Evolutionary conservation across 2,329 filamentous ascomycete species (phyloP), one percentile per base, ranked within the genome.

Genomic region (Aspergillus quadricinctus): DNA sequence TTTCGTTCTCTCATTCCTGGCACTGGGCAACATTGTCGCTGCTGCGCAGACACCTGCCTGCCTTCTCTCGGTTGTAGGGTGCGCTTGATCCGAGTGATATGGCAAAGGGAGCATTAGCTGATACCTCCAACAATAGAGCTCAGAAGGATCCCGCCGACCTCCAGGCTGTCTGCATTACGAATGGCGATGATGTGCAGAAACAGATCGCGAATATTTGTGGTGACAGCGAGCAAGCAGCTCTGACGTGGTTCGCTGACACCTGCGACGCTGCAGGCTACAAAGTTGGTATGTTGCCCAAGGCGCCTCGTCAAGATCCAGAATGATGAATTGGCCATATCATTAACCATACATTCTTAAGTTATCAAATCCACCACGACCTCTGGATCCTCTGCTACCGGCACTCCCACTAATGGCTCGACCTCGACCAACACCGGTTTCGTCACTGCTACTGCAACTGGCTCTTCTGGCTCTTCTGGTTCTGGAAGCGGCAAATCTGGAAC

Each of bases 21-120:
- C 77, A 40, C 67, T 79, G 55, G 70, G 72, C 65, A 74, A 75
- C 61, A 67, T 76, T 54, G 68, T 77, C 56, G 72, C 72, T 56
- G 70, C 73, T 55, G 71, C 74, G n/a, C 64, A 73, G 52, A 76
- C 80, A 48, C 79, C 80, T 28, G 78, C 77, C 53, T 83, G 81
- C 67, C 71, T 83, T 48, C 71, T 83, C 48, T 72, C 71, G 45
- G 79, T 77, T 40, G 73, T 83, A 61, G 80, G 80, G 79, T 81
- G 75, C 60, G 76, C 56, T 46, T 28, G 31, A 49, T 17, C 2
- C 19, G 27, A 5, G 3, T 23, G 40, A 56, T 48, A 50, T 35
- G 29, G 19, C 17, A 49, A 49, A n/a, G 29, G 17, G 43, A 60
- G 21, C 37, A 6, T 51, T 31, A 58, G 52, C 65, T 73, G 55